Evolutionary conservation across 2,329 filamentous ascomycete species (phyloP), one percentile per base, ranked within the genome.

Genomic region (Microdochium nivale): DNA sequence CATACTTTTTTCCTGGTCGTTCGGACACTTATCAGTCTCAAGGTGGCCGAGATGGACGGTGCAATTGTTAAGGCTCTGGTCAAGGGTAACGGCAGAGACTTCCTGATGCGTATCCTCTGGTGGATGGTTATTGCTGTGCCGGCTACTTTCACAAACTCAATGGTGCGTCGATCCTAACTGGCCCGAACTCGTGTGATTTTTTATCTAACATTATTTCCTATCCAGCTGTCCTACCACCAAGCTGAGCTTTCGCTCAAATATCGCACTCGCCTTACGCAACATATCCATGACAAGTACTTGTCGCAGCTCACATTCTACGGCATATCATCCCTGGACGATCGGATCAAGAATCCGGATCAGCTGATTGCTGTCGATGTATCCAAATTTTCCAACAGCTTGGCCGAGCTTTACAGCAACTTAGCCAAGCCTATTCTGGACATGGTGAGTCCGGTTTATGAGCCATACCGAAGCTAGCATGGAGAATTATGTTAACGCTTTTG

Each of bases 291-390:
- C 67, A 89, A 91, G 66, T 99, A 99, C 67, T 80, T 99, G 14
- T 91, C 88, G n/a, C 88, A 96, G 54, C 87, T 99, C 81, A 97
- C 92, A 1, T 99, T 97, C 67, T 99, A 99, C 67, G 91, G 90
- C 2, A 87, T 99, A 50, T 95, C 91, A 1, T 90, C 94, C 0
- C 78, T 99, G 33, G 94, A 99, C 62, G 94, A 99, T 66, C 84
- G 94, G 65, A 96, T 99, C 78, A 96, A 96, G 76, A 99, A 99
- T 64, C 90, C 94, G 2, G 94, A 99, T 65, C 94, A 99, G 70
- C 80, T 99, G 44, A 95, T 99, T 60, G 94, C 92, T 0, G 92
- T 97, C 25, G 94, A 99, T 66, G 90, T 99, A 10, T 88, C 91
- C 55, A 92, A 94, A 62, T 99, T 99, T 73, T 94, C 91, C 25